A percentile compares a stretch with the other conserved stretches of the same genome.
Evolutionary conservation across 129 eudicot genomes (phyloP).

Genomic region (Lonicera japonica): DNA sequence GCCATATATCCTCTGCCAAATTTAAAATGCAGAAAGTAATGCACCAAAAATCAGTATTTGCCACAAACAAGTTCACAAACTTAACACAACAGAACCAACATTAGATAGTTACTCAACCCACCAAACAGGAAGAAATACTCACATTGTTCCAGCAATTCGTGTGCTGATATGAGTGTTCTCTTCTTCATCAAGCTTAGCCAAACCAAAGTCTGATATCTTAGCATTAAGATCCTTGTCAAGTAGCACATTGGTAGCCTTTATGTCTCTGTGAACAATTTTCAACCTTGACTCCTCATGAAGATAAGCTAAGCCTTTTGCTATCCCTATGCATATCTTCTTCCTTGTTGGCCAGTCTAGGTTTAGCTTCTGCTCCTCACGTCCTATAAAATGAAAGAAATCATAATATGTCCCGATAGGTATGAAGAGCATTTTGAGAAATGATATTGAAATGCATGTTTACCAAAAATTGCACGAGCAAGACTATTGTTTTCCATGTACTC

Average conservation of each 20-base stretch:
- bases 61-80: too few relatives aligned
- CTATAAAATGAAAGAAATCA: conserved; percentile 20
- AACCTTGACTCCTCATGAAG: conserved; percentile 87
- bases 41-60: too few relatives aligned
- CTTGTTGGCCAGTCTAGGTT: conserved; percentile 75
- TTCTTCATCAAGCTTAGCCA: conserved; percentile 88
- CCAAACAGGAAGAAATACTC: conserved; percentile 21
- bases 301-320: conserved; percentile 75
- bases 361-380: conserved; percentile 51
- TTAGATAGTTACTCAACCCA: too few relatives aligned
- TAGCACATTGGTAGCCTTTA: conserved; percentile 83
- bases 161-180: conserved; percentile 93
- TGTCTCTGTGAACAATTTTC: conserved; percentile 89
- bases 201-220: conserved; percentile 86
- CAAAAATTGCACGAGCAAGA: conserved; percentile 94
- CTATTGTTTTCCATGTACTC: conserved; percentile 81
- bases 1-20: conserved; percentile 89
- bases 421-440: too few relatives aligned
- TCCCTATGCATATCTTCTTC: conserved; percentile 65
- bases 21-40: conserved; percentile 9
- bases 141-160: conserved; percentile 89
- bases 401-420: too few relatives aligned
- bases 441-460: conserved; percentile 20
- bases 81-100: too few relatives aligned
- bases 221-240: conserved; percentile 82